phyloP scores from a whole-genome alignment of 2,329 filamentous ascomycete genomes.

The Alternaria incomplexa region DNA sequence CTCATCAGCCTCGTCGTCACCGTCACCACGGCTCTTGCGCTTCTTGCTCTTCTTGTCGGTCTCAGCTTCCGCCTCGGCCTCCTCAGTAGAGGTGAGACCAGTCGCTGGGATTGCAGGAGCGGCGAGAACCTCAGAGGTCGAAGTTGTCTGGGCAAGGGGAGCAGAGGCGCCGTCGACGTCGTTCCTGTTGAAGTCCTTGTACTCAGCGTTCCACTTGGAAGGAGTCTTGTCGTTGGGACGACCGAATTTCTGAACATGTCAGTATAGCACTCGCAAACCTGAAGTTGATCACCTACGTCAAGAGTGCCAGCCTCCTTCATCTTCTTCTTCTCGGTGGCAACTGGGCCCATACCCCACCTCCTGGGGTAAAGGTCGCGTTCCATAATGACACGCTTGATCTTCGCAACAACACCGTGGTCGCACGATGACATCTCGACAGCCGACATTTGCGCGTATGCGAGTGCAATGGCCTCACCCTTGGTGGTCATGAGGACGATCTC shows the following conservation, averaged over 20 bases:
- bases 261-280: constrained; percentile 26
- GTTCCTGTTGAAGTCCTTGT: constrained; percentile 74
- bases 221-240: constrained; percentile 91
- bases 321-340: constrained; percentile 98
- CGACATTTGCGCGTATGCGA: constrained; percentile 97
- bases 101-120: constrained; percentile 46
- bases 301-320: constrained; percentile 97
- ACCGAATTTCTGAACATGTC: constrained; percentile 75
- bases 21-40: constrained; percentile 57
- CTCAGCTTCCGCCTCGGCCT: constrained; percentile 48
- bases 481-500: constrained; percentile 98
- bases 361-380: constrained; percentile 97
- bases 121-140: constrained; percentile 43
- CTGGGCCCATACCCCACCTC: constrained; percentile 93
- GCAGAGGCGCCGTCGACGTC: constrained; percentile 28
- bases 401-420: constrained; percentile 96
- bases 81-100: constrained; percentile 39
- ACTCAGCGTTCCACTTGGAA: constrained; percentile 87
- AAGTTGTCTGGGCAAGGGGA: constrained; percentile 41
- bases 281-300: constrained; percentile 63
- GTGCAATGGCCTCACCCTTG: constrained; percentile 97
- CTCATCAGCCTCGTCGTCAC: constrained; percentile 54
- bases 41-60: constrained; percentile 49
- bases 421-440: constrained; percentile 96
- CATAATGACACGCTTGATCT: constrained; percentile 99